Percentiles rank a stretch among this genome's conserved stretches.
These are phyloP conservation scores for Reticulascus tulasneorum DNA, from an alignment of 2,329 filamentous ascomycete species.

Conservation along the genomic window DNA sequence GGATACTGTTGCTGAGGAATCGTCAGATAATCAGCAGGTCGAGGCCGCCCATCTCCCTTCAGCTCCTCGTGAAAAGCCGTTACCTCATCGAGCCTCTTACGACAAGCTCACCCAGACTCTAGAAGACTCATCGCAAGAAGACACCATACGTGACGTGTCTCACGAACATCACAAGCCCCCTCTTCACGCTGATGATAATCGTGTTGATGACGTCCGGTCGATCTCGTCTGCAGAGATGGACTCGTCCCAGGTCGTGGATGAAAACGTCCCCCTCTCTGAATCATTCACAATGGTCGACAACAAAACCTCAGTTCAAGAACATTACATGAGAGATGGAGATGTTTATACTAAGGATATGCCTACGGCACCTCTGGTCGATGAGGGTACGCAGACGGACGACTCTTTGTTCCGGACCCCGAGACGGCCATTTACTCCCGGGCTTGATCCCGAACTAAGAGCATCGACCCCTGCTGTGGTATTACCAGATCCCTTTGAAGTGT, in stretches of 20 bases:
- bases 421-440: not conserved
- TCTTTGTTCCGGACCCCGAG: conserved; percentile 1
- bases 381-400: conserved; percentile 15
- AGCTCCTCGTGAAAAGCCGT: not conserved
- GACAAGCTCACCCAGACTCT: conserved; percentile 14
- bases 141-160: no score
- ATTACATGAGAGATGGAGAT: conserved; percentile 4
- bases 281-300: not conserved
- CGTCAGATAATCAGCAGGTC: no score
- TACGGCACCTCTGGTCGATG: conserved; percentile 16
- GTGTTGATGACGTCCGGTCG: no score
- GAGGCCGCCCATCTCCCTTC: no score
- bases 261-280: not conserved
- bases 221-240: no score
- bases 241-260: no score
- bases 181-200: no score
- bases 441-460: conserved; percentile 34
- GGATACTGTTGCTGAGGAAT: no score
- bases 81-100: conserved; percentile 6
- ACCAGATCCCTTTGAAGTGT: conserved; percentile 36
- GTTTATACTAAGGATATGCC: conserved; percentile 7
- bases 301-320: conserved; percentile 1
- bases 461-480: conserved; percentile 44
- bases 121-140: not conserved
- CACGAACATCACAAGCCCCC: no score